These are phyloP conservation scores for Eucalyptus melliodora DNA, from an alignment of 345 rosid genomes.

Conservation along the genomic window DNA sequence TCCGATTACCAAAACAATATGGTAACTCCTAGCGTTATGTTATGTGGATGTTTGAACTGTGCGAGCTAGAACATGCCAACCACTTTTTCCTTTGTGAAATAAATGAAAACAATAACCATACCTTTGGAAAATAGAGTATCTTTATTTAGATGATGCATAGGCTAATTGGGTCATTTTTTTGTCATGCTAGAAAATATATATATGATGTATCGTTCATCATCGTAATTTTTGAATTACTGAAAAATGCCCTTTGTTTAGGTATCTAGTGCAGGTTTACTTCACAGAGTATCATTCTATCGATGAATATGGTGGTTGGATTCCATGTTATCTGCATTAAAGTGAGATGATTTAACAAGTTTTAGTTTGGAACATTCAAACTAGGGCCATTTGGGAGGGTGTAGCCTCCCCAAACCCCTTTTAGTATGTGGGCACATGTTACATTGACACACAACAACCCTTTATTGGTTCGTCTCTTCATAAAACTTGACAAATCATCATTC, in stretches of 20 bases:
- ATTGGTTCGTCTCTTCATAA: not conserved
- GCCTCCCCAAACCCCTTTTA: not conserved
- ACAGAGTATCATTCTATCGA: not conserved
- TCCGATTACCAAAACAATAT: not conserved
- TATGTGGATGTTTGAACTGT: not conserved
- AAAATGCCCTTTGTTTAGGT: not conserved
- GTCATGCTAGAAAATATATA: too few relatives aligned
- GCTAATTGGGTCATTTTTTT: not conserved
- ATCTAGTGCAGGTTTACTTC: not conserved
- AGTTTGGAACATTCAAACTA: not conserved
- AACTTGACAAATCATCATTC: not conserved
- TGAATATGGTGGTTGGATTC: not conserved
- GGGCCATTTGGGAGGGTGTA: not conserved
- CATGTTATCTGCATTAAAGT: not conserved
- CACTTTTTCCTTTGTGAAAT: not conserved
- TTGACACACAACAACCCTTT: not conserved
- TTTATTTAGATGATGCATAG: not conserved
- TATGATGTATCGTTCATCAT: not conserved
- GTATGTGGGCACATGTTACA: not conserved
- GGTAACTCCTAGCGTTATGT: not conserved
- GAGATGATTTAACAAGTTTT: too few relatives aligned
- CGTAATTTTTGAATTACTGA: not conserved
- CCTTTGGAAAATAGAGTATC: not conserved
- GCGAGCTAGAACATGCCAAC: not conserved
- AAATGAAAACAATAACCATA: not conserved